Percentiles rank a stretch among this genome's conserved stretches.
Conservation (phyloP, 2,329 filamentous ascomycete species). For the Malbranchea zuffiana region DNA sequence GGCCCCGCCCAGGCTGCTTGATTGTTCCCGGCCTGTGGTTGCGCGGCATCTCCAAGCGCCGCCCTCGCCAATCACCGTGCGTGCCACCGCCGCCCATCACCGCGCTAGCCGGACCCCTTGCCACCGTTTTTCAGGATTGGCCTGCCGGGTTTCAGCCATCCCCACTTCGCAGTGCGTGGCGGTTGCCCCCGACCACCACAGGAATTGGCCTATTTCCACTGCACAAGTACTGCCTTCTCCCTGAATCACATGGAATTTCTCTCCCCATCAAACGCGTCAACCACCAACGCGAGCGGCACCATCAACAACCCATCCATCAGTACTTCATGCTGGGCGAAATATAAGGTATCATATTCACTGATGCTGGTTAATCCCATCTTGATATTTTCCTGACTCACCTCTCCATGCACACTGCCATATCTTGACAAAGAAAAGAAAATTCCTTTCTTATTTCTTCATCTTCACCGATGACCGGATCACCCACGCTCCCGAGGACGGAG, state of each 20-base stretch:
- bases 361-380: no score
- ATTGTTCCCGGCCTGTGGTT: slow-evolving; percentile 4
- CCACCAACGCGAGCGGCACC: no score
- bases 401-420: no score
- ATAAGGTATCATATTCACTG: no score
- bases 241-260: slow-evolving; percentile 9
- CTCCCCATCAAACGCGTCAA: no score
- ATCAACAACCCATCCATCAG: no score
- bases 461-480: no score
- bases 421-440: no score
- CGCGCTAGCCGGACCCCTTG: slow-evolving; percentile 4
- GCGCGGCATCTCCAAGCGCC: slow-evolving; percentile 9
- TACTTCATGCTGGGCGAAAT: no score
- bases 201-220: background rate
- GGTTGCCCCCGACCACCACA: background rate
- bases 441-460: no score
- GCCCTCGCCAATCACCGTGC: slow-evolving; percentile 12
- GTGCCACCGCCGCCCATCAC: background rate
- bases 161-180: slow-evolving; percentile 5
- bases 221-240: background rate
- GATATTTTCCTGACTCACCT: no score
- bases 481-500: no score
- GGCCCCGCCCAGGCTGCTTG: slow-evolving; percentile 4
- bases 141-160: slow-evolving; percentile 4
- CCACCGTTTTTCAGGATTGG: slow-evolving; percentile 6